Conservation (phyloP, 805 yeast species). For the Candida pseudoglaebosa region DNA sequence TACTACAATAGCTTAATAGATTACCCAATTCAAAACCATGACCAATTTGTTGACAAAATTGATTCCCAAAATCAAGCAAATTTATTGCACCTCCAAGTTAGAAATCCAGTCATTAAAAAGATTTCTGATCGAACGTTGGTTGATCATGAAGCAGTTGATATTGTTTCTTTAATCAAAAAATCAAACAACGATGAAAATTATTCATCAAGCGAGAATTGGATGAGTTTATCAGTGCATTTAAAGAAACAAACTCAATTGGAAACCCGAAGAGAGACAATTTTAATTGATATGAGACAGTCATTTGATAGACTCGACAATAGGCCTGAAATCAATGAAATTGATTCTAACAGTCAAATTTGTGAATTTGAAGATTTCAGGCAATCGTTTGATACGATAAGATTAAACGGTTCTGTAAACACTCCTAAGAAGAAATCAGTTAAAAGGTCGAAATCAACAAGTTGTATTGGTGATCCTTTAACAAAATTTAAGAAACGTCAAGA, state of each 20-base stretch:
- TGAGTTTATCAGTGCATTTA: slow-evolving; percentile 14
- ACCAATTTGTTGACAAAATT: too few species aligned
- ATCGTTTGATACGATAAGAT: neutral
- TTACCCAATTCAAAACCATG: too few species aligned
- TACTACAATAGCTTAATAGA: too few species aligned
- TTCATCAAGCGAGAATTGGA: slow-evolving; percentile 16
- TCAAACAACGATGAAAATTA: slow-evolving; percentile 9
- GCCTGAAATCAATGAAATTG: neutral
- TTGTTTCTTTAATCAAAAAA: slow-evolving; percentile 9
- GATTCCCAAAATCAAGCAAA: neutral
- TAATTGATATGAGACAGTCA: too few species aligned
- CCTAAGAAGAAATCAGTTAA: slow-evolving; percentile 11
- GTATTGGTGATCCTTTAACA: slow-evolving; percentile 10
- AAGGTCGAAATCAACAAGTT: slow-evolving; percentile 25
- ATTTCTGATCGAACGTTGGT: slow-evolving; percentile 14
- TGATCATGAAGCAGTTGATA: slow-evolving; percentile 6
- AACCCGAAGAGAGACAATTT: neutral
- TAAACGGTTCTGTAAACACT: neutral
- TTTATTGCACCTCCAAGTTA: neutral
- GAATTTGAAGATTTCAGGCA: neutral
- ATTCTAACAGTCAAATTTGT: too few species aligned
- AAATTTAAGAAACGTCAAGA: slow-evolving; percentile 15
- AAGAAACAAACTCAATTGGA: neutral
- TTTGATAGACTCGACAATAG: too few species aligned
- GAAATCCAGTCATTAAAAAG: slow-evolving; percentile 10